These are phyloP conservation scores for Globomyces sp. DNA, from an alignment of 371 early-diverging fungal genomes.

Conservation along the genomic window DNA sequence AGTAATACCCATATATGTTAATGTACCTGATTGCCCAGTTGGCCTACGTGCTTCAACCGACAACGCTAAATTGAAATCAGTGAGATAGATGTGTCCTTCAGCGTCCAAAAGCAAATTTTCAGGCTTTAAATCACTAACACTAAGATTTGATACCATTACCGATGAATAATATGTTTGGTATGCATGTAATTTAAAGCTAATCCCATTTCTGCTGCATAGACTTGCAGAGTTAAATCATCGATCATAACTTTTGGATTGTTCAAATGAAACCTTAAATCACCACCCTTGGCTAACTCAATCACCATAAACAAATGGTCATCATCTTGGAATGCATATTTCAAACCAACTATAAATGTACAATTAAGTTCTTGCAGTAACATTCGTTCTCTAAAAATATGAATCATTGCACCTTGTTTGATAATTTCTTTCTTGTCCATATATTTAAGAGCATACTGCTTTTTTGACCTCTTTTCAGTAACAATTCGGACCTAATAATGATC, in stretches of 20 bases:
- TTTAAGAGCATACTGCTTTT: slow-evolving; percentile 48
- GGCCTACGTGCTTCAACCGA: slow-evolving; percentile 16
- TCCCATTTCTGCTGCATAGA: slow-evolving; percentile 77
- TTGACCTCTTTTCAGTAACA: slow-evolving; percentile 38
- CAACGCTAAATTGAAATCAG: slow-evolving; percentile 64
- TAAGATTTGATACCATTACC: slow-evolving; percentile 20
- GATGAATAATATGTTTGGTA: slow-evolving; percentile 70
- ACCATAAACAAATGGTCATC: slow-evolving; percentile 56
- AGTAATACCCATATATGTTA: slow-evolving; percentile 67
- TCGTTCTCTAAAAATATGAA: slow-evolving; percentile 55
- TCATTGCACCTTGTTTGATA: slow-evolving; percentile 48
- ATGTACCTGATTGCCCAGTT: slow-evolving; percentile 42
- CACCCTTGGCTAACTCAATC: slow-evolving; percentile 54
- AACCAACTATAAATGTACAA: slow-evolving; percentile 54
- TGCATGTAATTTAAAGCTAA: slow-evolving; percentile 76
- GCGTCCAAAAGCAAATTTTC: slow-evolving; percentile 54
- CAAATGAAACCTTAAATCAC: slow-evolving; percentile 50
- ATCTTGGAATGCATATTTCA: slow-evolving; percentile 58
- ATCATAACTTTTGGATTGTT: slow-evolving; percentile 53
- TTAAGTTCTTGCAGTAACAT: slow-evolving; percentile 47
- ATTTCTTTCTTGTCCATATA: slow-evolving; percentile 59
- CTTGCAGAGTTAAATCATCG: slow-evolving; percentile 68
- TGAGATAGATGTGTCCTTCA: slow-evolving; percentile 60
- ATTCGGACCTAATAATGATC: slow-evolving; percentile 39
- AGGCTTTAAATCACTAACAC: slow-evolving; percentile 43